A percentile compares a stretch with the other conserved stretches of the same genome.
These are phyloP conservation scores for Trichoderma arundinaceum DNA, from an alignment of 2,329 filamentous ascomycete species.

Conservation along the genomic window DNA sequence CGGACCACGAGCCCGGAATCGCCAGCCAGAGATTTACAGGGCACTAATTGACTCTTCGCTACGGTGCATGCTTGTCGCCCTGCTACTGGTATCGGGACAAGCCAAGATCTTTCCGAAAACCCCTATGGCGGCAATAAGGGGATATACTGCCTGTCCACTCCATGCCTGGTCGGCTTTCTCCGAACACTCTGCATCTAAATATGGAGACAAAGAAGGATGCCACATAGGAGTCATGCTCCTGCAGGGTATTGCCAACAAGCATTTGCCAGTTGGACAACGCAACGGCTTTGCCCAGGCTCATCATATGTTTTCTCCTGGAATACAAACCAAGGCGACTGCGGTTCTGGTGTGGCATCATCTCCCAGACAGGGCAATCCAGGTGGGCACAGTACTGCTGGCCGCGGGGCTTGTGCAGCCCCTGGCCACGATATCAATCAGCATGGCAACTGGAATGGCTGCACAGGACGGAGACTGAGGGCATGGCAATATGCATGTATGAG, in stretches of 20 bases:
- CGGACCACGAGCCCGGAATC: background rate
- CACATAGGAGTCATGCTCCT: background rate
- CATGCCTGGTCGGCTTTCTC: constrained; percentile 19
- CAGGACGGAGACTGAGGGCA: background rate
- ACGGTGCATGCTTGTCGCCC: background rate
- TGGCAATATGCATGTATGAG: constrained; percentile 13
- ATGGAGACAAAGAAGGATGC: constrained; percentile 4
- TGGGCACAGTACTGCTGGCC: constrained; percentile 1
- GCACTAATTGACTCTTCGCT: background rate
- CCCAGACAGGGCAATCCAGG: background rate
- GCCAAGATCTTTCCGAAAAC: constrained; percentile 17
- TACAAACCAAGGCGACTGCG: background rate
- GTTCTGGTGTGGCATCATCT: constrained; percentile 2
- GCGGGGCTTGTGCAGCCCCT: constrained; percentile 3
- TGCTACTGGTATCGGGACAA: background rate
- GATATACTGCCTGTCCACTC: background rate
- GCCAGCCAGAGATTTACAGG: background rate
- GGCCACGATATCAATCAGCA: constrained; percentile 5
- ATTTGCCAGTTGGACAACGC: constrained; percentile 1
- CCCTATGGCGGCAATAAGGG: constrained; percentile 14
- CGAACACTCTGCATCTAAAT: background rate
- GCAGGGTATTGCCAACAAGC: background rate
- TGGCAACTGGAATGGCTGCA: background rate
- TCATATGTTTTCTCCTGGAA: background rate
- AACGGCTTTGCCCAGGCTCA: background rate